Evolutionary conservation across 768 basidiomycete species (phyloP), one percentile per base, ranked within the genome.

Genomic region (Calocera cornea): DNA sequence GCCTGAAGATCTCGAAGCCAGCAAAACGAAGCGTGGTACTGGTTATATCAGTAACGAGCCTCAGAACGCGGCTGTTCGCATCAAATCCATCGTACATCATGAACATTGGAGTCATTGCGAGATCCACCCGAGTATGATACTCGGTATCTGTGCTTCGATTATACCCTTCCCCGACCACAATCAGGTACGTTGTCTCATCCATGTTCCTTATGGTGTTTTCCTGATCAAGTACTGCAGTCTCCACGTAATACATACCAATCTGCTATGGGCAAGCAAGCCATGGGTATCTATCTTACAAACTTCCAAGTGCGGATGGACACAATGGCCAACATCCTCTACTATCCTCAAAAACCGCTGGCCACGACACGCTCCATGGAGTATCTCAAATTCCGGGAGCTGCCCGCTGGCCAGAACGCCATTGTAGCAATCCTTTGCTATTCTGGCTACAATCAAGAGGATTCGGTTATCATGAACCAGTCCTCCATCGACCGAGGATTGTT

Each of bases 91-190:
- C 34, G 87, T 87, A 44, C 88, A 86, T 75, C 86, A 90, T 0
- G 91, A 97, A 73, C 92, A 90, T 10, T 98, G 91, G 89, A 99
- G 95, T 11, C 95, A 99, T 76, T 98, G 97, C 78, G 95, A 99
- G 79, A 98, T 99, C 74, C 95, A 99, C 77, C 97, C 95, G 12
- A 90, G 89, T 73, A 99, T 98, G 95, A 98, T 99, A 70, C 83
- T 99, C 65, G 95, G 95, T 69, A 92, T 99, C 69, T 98, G 95
- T 75, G 95, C 95, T 1, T 93, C 91, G 78, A 99, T 99, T 75
- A 97, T 99, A 77, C 95, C 95, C 14, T 99, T 99, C 88, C 95
- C 97, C 17, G 97, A 99, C 78, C 95, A 99, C 78, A 99, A 99
- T 73, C 95, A 97, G 82, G 93, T 92, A 75, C 69, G 86, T 78